phyloP scores from a whole-genome alignment of 2,329 filamentous ascomycete genomes.

The Neopestalotiopsis clavispora region DNA sequence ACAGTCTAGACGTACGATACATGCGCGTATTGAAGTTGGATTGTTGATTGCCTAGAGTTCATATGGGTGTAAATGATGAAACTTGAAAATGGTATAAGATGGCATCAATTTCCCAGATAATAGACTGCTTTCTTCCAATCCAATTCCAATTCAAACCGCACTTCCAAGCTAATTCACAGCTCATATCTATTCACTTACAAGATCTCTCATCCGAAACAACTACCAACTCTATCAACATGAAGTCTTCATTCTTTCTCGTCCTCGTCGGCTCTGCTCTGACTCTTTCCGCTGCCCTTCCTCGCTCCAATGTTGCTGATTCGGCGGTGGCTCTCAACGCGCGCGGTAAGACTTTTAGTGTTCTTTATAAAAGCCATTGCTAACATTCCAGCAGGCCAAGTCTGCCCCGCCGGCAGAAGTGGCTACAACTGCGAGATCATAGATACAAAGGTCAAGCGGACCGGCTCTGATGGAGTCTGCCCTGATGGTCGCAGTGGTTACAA shows the following conservation, averaged over 20 bases:
- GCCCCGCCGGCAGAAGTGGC: neutral
- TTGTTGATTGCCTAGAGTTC: neutral
- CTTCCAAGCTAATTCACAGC: neutral
- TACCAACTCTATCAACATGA: neutral
- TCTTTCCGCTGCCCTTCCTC: neutral
- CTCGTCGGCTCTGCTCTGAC: neutral
- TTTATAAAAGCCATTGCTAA: neutral
- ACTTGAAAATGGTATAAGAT: neutral
- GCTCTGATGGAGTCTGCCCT: neutral
- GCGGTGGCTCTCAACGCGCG: neutral
- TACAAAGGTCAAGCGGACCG: no score
- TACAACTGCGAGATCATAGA: slow-evolving; percentile 2
- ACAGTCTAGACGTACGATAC: neutral
- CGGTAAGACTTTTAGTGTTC: neutral
- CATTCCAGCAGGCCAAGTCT: neutral
- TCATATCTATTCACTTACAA: neutral
- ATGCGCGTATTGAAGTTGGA: neutral
- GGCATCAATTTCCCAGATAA: neutral
- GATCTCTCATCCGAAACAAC: neutral
- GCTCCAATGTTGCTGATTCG: neutral
- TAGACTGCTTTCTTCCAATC: neutral
- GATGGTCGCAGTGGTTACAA: slow-evolving; percentile 4
- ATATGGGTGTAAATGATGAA: no score
- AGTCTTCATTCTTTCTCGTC: neutral
- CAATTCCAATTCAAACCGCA: neutral